Conservation (phyloP, 2,329 filamentous ascomycete genomes). For the Penicillium fuscoglaucum region DNA sequence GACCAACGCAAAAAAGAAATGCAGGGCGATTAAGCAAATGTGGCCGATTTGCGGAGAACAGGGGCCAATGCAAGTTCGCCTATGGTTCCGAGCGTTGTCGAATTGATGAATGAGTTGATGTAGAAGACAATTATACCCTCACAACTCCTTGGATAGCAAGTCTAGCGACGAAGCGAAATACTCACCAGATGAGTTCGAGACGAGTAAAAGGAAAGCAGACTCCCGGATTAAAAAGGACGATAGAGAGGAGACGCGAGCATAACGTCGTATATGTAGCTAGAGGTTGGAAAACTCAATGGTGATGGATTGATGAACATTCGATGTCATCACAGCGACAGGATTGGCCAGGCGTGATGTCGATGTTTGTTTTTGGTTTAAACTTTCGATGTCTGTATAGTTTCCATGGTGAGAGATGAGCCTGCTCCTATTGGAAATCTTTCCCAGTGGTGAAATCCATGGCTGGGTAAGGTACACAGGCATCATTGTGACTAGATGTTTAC, state of each 20-base stretch:
- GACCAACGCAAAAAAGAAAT: neutral
- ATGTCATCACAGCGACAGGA: conserved; percentile 21
- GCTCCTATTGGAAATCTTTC: conserved; percentile 22
- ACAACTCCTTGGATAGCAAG: neutral
- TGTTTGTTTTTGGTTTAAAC: neutral
- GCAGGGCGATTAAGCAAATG: neutral
- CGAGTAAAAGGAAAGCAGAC: neutral
- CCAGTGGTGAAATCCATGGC: conserved; percentile 10
- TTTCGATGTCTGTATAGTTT: conserved; percentile 4
- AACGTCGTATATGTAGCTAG: conserved; percentile 20
- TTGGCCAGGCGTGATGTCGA: neutral
- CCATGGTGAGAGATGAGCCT: conserved; percentile 5
- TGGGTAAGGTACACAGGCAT: conserved; percentile 1
- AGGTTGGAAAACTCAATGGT: conserved; percentile 2
- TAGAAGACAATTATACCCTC: neutral
- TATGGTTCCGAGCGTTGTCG: neutral
- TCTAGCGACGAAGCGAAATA: neutral
- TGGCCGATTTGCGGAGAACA: neutral
- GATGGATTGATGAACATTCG: conserved; percentile 19
- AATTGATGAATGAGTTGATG: neutral
- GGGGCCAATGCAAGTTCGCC: neutral
- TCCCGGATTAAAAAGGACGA: neutral
- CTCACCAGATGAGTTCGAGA: neutral
- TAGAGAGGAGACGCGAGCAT: neutral
- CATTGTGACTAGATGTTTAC: conserved; percentile 24